Evolutionary conservation across 768 basidiomycete genomes (phyloP).

Genomic region (Cyclocybe cylindracea): DNA sequence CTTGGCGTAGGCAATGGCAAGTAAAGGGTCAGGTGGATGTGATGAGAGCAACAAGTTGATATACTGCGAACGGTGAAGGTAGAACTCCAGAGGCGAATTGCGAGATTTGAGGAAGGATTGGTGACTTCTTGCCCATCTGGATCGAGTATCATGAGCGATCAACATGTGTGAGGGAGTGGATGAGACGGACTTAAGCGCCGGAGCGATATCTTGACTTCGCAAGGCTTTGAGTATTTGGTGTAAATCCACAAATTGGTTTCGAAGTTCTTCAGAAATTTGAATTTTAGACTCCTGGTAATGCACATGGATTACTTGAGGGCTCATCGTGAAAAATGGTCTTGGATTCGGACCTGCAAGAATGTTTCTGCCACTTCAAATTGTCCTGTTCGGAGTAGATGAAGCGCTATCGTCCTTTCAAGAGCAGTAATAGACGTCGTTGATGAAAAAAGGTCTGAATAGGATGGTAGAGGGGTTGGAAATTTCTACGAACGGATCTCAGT

Average conservation of each 20-base stretch:
- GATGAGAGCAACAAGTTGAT: conserved; percentile 72
- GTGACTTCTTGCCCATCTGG: conserved; percentile 79
- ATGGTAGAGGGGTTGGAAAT: conserved; percentile 60
- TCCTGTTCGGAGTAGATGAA: conserved; percentile 80
- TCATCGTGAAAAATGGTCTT: neutral
- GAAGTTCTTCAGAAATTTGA: conserved; percentile 39
- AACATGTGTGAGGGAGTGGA: neutral
- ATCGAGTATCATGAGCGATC: neutral
- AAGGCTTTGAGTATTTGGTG: conserved; percentile 73
- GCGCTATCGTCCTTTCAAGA: conserved; percentile 68
- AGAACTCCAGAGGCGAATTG: conserved; percentile 83
- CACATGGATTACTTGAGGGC: neutral
- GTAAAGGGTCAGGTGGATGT: conserved; percentile 53
- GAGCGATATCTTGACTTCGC: conserved; percentile 62
- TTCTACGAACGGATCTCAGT: conserved; percentile 38
- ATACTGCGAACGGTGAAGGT: conserved; percentile 90
- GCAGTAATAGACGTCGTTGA: conserved; percentile 60
- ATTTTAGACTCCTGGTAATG: conserved; percentile 63
- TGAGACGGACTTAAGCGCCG: conserved; percentile 69
- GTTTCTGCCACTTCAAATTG: conserved; percentile 77
- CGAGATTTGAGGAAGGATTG: conserved; percentile 64
- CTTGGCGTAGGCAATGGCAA: conserved; percentile 78
- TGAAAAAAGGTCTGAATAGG: conserved; percentile 67
- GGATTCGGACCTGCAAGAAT: conserved; percentile 62
- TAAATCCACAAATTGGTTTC: conserved; percentile 60